Conservation (phyloP, 805 yeast species). For the Pichia kluyveri region DNA sequence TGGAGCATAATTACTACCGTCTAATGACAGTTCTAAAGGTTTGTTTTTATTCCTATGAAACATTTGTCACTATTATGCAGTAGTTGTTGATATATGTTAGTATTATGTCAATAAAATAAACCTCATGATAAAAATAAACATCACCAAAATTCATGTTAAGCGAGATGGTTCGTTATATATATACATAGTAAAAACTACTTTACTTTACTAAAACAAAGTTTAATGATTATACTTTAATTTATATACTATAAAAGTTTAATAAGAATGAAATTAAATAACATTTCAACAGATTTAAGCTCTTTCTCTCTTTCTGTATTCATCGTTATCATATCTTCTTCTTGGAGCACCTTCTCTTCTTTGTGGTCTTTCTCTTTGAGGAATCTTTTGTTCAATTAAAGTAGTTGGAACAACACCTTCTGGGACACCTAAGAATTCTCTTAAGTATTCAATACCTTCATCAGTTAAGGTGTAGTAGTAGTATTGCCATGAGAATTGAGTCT, state of each 20-base stretch:
- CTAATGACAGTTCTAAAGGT: constrained; percentile 8
- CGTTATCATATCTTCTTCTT: constrained; percentile 38
- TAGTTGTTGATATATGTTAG: no score
- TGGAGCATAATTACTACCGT: constrained; percentile 14
- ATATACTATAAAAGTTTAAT: not conserved
- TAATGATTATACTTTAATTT: not conserved
- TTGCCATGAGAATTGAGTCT: constrained; percentile 99
- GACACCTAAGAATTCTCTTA: constrained; percentile 95
- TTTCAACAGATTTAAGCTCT: constrained; percentile 23
- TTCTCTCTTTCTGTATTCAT: constrained; percentile 53
- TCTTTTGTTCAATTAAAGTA: constrained; percentile 92
- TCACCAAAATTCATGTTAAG: no score
- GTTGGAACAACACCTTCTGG: constrained; percentile 98
- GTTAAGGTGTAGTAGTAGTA: constrained; percentile 99
- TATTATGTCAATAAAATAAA: no score
- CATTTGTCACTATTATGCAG: constrained; percentile 1
- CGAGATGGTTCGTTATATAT: no score
- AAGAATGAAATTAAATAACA: not conserved
- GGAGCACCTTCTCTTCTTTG: constrained; percentile 23
- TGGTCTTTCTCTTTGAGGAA: constrained; percentile 56
- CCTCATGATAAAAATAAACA: no score
- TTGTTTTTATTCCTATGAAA: constrained; percentile 12
- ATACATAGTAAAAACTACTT: no score
- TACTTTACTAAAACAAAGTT: not conserved
- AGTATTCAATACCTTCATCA: constrained; percentile 98